phyloP scores from a whole-genome alignment of 1,284 basidiomycete species.

The Moesziomyces sp. region DNA sequence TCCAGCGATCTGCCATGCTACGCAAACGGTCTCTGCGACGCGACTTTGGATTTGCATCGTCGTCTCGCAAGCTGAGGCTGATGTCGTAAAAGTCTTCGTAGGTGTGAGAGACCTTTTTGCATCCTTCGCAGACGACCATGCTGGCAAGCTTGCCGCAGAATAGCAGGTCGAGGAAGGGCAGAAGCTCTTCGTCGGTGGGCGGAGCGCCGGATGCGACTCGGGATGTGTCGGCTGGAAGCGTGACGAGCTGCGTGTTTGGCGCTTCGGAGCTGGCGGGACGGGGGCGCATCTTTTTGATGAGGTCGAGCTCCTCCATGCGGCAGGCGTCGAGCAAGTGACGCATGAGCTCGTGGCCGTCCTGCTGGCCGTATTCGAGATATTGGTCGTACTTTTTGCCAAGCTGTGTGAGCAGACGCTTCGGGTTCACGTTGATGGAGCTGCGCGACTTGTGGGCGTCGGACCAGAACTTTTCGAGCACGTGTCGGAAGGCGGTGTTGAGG shows the following conservation, averaged over 20 bases:
- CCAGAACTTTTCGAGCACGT: constrained; percentile 59
- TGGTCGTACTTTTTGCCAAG: constrained; percentile 89
- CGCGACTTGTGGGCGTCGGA: constrained; percentile 25
- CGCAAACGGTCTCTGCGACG: constrained; percentile 47
- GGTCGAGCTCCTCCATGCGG: constrained; percentile 91
- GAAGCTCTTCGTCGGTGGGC: constrained; percentile 71
- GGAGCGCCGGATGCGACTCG: constrained; percentile 1
- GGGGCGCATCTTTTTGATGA: constrained; percentile 80
- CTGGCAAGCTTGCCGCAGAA: constrained; percentile 88
- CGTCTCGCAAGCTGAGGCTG: constrained; percentile 76
- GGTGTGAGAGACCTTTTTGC: constrained; percentile 86
- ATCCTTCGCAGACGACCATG: constrained; percentile 91
- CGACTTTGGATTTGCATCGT: constrained; percentile 32
- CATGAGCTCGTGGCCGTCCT: constrained; percentile 93
- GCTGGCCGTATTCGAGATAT: constrained; percentile 84
- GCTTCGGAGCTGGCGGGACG: constrained; percentile 64
- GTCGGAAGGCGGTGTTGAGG: constrained; percentile 56
- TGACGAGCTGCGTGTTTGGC: constrained; percentile 9
- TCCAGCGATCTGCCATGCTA: constrained; percentile 53
- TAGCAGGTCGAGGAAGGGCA: constrained; percentile 85
- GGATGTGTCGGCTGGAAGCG: constrained; percentile 1
- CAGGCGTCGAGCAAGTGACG: constrained; percentile 89
- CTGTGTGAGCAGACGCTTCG: constrained; percentile 73
- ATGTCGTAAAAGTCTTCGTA: constrained; percentile 94
- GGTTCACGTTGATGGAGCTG: constrained; percentile 59